Evolutionary conservation across 2,329 filamentous ascomycete genomes (phyloP).

Genomic region (Colletotrichum sp.): DNA sequence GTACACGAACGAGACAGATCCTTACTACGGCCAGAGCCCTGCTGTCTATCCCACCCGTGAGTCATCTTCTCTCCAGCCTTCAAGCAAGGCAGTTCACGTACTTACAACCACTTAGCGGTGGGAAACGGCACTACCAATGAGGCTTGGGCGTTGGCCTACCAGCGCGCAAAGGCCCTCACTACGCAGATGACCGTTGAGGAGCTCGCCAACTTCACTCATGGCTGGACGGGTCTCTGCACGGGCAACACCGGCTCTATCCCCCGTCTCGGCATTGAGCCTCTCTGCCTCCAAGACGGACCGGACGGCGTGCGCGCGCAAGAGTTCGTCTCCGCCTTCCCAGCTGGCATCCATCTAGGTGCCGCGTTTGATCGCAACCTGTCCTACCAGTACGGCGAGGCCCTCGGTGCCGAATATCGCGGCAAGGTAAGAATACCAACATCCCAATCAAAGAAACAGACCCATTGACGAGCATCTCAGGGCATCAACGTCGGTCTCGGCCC

Average conservation of each 20-base stretch:
- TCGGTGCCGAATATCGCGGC: conserved; percentile 55
- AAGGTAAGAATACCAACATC: conserved; percentile 59
- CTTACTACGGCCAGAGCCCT: conserved; percentile 23
- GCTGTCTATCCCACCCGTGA: conserved; percentile 28
- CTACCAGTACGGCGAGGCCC: conserved; percentile 69
- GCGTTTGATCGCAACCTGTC: conserved; percentile 83
- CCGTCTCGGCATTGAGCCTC: conserved; percentile 48
- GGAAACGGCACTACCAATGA: conserved; percentile 25
- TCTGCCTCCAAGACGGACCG: conserved; percentile 84
- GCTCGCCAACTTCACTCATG: conserved; percentile 50
- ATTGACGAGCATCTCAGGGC: background rate
- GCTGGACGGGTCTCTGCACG: conserved; percentile 31
- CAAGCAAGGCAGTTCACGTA: background rate
- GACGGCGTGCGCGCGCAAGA: conserved; percentile 64
- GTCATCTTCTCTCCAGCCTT: background rate
- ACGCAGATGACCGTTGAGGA: conserved; percentile 69
- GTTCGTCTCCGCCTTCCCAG: conserved; percentile 67
- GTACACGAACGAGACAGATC: conserved; percentile 1
- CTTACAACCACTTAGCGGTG: background rate
- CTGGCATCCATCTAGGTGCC: conserved; percentile 77
- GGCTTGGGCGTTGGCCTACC: conserved; percentile 63
- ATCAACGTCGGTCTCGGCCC: conserved; percentile 43
- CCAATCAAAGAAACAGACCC: background rate
- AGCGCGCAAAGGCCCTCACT: conserved; percentile 61
- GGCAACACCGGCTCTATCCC: conserved; percentile 53